Percentiles rank a stretch among this genome's conserved stretches.
Evolutionary conservation across 768 basidiomycete genomes (phyloP).

Genomic region (Naganishia randhawae): DNA sequence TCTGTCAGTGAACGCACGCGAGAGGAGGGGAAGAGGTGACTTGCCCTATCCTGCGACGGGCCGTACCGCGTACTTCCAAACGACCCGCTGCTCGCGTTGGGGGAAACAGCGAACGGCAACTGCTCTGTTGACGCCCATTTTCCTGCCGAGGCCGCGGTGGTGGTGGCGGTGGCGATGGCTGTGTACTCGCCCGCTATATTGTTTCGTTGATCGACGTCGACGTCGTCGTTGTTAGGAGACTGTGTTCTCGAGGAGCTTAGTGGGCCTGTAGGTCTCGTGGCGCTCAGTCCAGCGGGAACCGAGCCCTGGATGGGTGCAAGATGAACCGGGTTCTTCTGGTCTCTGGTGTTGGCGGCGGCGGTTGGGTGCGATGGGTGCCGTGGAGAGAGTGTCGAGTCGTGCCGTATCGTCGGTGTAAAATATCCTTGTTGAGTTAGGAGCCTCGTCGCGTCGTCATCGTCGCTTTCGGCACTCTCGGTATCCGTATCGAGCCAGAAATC

Average conservation of each 20-base stretch:
- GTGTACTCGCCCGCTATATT: background rate
- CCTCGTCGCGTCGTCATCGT: background rate
- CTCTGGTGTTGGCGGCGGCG: background rate
- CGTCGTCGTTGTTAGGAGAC: background rate
- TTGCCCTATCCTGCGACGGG: background rate
- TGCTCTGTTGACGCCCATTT: constrained; percentile 30
- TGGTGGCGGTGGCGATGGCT: background rate
- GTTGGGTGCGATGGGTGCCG: background rate
- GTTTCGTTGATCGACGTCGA: background rate
- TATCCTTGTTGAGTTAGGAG: constrained; percentile 39
- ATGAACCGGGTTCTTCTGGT: background rate
- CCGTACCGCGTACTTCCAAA: background rate
- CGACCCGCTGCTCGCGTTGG: background rate
- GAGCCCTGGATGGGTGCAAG: background rate
- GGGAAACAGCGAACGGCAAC: constrained; percentile 40
- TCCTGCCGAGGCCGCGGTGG: background rate
- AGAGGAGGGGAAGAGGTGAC: background rate
- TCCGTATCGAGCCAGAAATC: constrained; percentile 42
- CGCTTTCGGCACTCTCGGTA: background rate
- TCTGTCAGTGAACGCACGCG: background rate
- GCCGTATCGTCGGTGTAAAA: constrained; percentile 44
- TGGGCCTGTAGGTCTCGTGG: constrained; percentile 18
- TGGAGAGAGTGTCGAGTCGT: background rate
- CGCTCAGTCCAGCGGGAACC: constrained; percentile 15
- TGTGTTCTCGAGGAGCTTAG: background rate